These are phyloP conservation scores for Acorus gramineus DNA, from an alignment of 106 monocot genomes.

Conservation along the genomic window DNA sequence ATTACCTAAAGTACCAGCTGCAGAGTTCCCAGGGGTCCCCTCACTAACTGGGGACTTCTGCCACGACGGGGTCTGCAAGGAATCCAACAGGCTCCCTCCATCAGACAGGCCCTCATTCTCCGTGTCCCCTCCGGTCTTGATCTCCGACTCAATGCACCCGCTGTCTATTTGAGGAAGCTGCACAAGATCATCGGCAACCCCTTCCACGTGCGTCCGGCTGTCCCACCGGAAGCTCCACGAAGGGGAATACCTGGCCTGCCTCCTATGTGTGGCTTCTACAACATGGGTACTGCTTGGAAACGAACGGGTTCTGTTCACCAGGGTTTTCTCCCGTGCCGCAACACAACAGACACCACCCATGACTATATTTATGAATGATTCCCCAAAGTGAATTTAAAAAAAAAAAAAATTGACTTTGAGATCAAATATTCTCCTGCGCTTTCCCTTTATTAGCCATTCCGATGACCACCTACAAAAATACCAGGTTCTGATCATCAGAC, in stretches of 20 bases:
- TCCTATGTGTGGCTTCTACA: conserved; percentile 51
- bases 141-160: conserved; percentile 41
- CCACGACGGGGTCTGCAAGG: conserved; percentile 17
- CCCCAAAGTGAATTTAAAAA: too few species aligned
- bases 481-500: too few species aligned
- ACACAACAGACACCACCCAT: conserved; percentile 96
- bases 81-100: conserved; percentile 24
- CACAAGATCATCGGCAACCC: conserved; percentile 39
- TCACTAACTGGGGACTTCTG: conserved; percentile 18
- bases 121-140: conserved; percentile 30
- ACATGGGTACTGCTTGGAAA: not conserved
- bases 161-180: conserved; percentile 38
- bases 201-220: conserved; percentile 89
- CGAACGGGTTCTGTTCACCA: conserved; percentile 6
- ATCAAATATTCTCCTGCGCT: too few species aligned
- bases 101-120: conserved; percentile 49
- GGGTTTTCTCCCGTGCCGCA: conserved; percentile 42
- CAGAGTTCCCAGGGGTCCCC: conserved; percentile 6
- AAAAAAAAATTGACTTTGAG: too few species aligned
- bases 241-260: conserved; percentile 57
- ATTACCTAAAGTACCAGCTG: conserved; percentile 28
- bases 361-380: too few species aligned
- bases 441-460: too few species aligned
- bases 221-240: conserved; percentile 96
- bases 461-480: too few species aligned